Conservation (phyloP, 1,139 yeast species). For the Suhomyces ambrosiae region DNA sequence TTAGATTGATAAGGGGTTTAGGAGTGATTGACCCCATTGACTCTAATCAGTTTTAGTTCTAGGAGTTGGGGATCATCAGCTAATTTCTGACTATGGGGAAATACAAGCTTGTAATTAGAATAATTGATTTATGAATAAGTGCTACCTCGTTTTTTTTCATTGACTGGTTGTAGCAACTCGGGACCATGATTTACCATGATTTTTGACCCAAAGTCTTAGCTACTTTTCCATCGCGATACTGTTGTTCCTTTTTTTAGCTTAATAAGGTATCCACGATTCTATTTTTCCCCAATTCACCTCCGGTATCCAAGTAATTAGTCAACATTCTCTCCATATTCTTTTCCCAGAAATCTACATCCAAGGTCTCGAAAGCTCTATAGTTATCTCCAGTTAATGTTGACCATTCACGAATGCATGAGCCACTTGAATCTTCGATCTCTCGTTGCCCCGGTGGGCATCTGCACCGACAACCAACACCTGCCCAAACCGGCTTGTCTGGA, state of each 20-base stretch:
- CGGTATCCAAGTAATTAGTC: slow-evolving; percentile 25
- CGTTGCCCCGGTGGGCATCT: slow-evolving; percentile 59
- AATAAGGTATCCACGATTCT: slow-evolving; percentile 14
- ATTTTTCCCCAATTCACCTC: slow-evolving; percentile 32
- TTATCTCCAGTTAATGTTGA: slow-evolving; percentile 42
- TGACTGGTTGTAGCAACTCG: too few relatives aligned
- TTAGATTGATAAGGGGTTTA: too few relatives aligned
- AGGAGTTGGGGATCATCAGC: too few relatives aligned
- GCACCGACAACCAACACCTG: slow-evolving; percentile 87
- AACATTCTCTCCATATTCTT: slow-evolving; percentile 32
- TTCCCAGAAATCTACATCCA: slow-evolving; percentile 41
- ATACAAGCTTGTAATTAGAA: too few relatives aligned
- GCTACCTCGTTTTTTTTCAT: neutral
- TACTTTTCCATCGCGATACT: too few relatives aligned
- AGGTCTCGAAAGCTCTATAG: slow-evolving; percentile 24
- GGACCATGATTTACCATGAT: too few relatives aligned
- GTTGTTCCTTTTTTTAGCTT: neutral
- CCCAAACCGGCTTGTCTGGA: slow-evolving; percentile 45
- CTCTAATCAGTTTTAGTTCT: too few relatives aligned
- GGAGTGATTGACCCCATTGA: too few relatives aligned
- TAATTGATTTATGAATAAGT: too few relatives aligned
- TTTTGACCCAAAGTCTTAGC: too few relatives aligned
- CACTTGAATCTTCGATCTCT: slow-evolving; percentile 58
- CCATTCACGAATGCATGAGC: slow-evolving; percentile 62
- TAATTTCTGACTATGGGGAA: too few relatives aligned